Conservation (phyloP, 2,329 filamentous ascomycete species). For the Periglandula ipomoeae region DNA sequence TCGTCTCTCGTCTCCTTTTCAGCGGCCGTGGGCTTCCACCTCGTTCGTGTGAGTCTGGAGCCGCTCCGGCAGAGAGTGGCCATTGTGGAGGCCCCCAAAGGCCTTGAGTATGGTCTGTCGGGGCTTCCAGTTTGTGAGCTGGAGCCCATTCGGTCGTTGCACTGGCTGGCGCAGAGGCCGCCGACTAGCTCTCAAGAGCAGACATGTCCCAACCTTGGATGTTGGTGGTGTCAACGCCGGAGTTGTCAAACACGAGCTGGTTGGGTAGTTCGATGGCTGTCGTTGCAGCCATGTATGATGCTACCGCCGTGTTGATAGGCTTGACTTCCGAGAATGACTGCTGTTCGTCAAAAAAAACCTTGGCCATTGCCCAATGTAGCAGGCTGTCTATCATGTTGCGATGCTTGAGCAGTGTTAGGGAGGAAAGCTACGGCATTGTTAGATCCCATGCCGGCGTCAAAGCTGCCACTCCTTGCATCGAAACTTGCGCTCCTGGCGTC, state of each 20-base stretch:
- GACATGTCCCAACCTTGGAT: conserved; percentile 30
- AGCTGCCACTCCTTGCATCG: conserved; percentile 17
- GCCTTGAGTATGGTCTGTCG: conserved; percentile 14
- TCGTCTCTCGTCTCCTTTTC: conserved; percentile 27
- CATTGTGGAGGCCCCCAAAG: conserved; percentile 28
- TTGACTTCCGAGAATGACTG: conserved; percentile 25
- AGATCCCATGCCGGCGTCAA: conserved; percentile 28
- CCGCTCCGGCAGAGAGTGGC: conserved; percentile 22
- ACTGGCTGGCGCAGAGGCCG: conserved; percentile 14
- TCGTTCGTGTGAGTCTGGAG: conserved; percentile 17
- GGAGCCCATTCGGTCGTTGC: conserved; percentile 24
- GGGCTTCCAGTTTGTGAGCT: conserved; percentile 21
- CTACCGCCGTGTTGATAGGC: conserved; percentile 20
- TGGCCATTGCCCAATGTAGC: conserved; percentile 17
- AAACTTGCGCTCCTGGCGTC: conserved; percentile 19
- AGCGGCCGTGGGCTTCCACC: conserved; percentile 26
- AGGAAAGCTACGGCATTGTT: conserved; percentile 23
- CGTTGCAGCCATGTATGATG: conserved; percentile 21
- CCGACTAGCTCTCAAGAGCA: conserved; percentile 25
- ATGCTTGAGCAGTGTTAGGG: conserved; percentile 17
- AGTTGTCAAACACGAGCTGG: conserved; percentile 26
- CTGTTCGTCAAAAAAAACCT: conserved; percentile 24
- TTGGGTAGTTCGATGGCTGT: conserved; percentile 23
- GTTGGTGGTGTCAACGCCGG: conserved; percentile 18
- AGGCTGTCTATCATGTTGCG: conserved; percentile 16